Evolutionary conservation across 2,329 filamentous ascomycete species (phyloP), one percentile per base, ranked within the genome.

Genomic region (Talaromyces verruculosus): DNA sequence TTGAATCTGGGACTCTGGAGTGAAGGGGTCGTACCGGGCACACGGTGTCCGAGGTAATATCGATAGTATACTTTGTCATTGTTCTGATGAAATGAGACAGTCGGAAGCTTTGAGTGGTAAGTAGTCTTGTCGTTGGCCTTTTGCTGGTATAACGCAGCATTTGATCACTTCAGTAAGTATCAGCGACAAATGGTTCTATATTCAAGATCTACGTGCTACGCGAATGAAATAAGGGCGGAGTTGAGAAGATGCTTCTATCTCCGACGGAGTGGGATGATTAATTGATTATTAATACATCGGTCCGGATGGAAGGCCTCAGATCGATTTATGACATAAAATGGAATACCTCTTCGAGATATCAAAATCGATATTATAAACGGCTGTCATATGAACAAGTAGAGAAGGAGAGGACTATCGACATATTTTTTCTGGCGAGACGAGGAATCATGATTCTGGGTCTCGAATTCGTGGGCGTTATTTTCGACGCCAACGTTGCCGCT

Each of bases 11-110:
- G 25, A 3, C 25, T 25, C 25, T 25, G 25, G 25, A 43, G 7
- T 55, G 51, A n/a, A 17, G 11, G 10, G 5, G 19, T 28, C 8
- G 22, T 60, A 60, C 57, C 72, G 91, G 90, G 75, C 92, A 96
- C 71, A 95, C 86, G 2, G 88, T 91, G 79, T 96, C 93, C n/a
- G 87, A 91, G 66, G 93, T 87, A 74, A 92, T 86, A 67, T 89
- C 87, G 78, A 96, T 90, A 68, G 87, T 86, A 81, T 93, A 91
- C 72, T 88, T 87, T 22, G 89, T 87, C 91, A 93, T 93, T 33
- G 37, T 60, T 60, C 57, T 28, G 57, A 28, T 4, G 37, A 45
- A 45, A 37, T 58, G 55, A 13, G 13, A 17, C 30, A 43, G 10
- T 28, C n/a, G 57, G 1, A 10, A 25, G 17, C 33, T 39, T 57